Base-by-base conservation (phyloP, 2,329 filamentous ascomycete species). In the Colletotrichum higginsianum region DNA sequence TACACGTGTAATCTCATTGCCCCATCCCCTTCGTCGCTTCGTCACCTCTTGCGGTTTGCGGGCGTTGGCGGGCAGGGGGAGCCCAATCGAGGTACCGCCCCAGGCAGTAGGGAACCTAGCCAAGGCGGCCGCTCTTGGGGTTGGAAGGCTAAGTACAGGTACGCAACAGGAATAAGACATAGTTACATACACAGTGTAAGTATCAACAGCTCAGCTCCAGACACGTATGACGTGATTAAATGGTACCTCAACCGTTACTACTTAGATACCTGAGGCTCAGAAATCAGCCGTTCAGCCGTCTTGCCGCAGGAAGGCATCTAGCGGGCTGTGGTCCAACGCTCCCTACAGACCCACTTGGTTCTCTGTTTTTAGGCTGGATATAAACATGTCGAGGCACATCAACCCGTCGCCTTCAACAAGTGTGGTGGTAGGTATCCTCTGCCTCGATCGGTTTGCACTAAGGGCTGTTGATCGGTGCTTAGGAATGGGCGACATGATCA, bases 11-110 rank as follows among this genome's bases (percentile, higher is more conserved):
- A 63, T 53, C 49, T 18, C 16, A n/a, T 42, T 40, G 13, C 46
- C 46, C 18, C 13, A 16, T 12, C 55, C 40, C 35, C n/a, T 8
- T 61, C 35, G 35, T 38, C 26, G 21, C 55, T 44, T 58, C 21
- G 23, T 26, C 23, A 9, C 16, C 35, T 35, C 15, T 21, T 23
- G 13, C 40, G 23, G 15, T 21, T 18, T 53, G 60, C 60, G 61
- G 49, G 61, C 61, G 61, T 42, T 30, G 38, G 15, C 18, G 47
- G 44, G 61, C 61, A 53, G 23, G 38, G 61, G 23, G 47, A 49
- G 49, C 42, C 23, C 6, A 21, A 44, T 44, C 11, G 11, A n/a
- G 21, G 35, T 50, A 21, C n/a, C 13, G 46, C 18, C 46, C 44
- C 35, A 23, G 35, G 21, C 13, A 15, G n/a, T 26, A 44, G 8